Evolutionary conservation across 805 yeast species (phyloP).

Genomic region (Sugiyamaella americana): DNA sequence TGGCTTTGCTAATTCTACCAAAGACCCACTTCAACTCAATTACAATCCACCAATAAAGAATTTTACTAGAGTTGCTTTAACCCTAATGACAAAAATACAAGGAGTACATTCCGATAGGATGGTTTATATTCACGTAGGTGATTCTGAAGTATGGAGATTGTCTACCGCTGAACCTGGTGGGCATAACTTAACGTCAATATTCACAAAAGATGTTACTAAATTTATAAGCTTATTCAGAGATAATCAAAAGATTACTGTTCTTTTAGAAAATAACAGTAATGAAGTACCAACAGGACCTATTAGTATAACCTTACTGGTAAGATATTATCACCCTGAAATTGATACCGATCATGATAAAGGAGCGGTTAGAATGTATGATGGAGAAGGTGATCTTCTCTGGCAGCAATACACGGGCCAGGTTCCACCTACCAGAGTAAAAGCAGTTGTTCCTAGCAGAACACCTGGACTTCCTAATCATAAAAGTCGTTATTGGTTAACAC

Average conservation of each 20-base stretch:
- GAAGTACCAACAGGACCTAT: conserved; percentile 31
- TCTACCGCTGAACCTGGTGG: conserved; percentile 70
- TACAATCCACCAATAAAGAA: conserved; percentile 30
- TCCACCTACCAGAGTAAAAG: conserved; percentile 3
- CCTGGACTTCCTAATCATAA: not conserved
- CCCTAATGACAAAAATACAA: conserved; percentile 28
- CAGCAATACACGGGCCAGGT: not conserved
- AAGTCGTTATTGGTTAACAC: not conserved
- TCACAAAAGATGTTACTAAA: conserved; percentile 58
- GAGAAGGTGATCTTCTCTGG: not conserved
- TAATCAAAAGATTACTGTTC: conserved; percentile 41
- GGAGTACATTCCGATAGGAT: conserved; percentile 37
- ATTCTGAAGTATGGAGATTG: conserved; percentile 72
- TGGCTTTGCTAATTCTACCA: conserved; percentile 33
- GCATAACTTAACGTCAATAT: conserved; percentile 34
- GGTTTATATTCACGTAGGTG: conserved; percentile 36
- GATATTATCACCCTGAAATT: conserved; percentile 8
- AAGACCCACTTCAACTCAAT: conserved; percentile 26
- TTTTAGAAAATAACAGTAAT: conserved; percentile 55
- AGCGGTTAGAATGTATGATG: not conserved
- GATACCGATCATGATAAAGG: not conserved
- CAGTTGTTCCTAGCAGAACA: conserved; percentile 2
- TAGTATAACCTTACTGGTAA: conserved; percentile 10
- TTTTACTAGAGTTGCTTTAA: conserved; percentile 34
- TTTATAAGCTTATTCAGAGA: conserved; percentile 46